phyloP scores from a whole-genome alignment of 208 protist genomes.

The Trypanosoma lewisi region DNA sequence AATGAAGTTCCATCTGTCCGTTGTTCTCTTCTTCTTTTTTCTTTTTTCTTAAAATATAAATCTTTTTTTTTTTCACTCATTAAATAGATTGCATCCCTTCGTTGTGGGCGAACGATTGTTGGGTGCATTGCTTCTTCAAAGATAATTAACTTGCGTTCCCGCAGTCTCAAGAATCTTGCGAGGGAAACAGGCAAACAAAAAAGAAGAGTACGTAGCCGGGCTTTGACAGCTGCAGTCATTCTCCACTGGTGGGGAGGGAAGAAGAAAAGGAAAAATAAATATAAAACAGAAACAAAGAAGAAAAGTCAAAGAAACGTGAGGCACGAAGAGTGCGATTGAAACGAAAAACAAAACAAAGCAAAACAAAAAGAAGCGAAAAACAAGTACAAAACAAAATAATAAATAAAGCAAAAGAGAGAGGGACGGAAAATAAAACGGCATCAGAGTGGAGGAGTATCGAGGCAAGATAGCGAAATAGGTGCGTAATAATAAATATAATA shows the following conservation, averaged over 20 bases:
- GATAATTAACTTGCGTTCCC: no score
- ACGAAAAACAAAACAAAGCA: slow-evolving; percentile 1
- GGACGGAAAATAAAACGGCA: background rate
- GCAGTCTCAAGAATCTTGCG: no score
- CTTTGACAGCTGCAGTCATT: background rate
- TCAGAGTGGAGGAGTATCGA: background rate
- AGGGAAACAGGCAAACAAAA: no score
- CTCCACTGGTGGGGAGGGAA: background rate
- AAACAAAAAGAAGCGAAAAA: slow-evolving; percentile 5
- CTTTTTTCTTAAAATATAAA: background rate
- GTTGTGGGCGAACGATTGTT: no score
- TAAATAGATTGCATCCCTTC: slow-evolving; percentile 13
- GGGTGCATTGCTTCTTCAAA: no score
- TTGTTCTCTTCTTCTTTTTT: slow-evolving; percentile 8
- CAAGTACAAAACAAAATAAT: slow-evolving; percentile 2
- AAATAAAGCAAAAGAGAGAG: slow-evolving; percentile 1
- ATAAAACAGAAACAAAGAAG: background rate
- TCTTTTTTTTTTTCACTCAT: slow-evolving; percentile 7
- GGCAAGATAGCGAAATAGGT: no score
- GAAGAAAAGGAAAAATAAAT: background rate
- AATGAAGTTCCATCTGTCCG: slow-evolving; percentile 6
- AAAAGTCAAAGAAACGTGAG: background rate
- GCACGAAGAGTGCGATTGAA: background rate
- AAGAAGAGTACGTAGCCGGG: background rate
- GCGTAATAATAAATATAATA: no score